Conservation (phyloP, 306 rosid genomes). For the Lagenaria siceraria region DNA sequence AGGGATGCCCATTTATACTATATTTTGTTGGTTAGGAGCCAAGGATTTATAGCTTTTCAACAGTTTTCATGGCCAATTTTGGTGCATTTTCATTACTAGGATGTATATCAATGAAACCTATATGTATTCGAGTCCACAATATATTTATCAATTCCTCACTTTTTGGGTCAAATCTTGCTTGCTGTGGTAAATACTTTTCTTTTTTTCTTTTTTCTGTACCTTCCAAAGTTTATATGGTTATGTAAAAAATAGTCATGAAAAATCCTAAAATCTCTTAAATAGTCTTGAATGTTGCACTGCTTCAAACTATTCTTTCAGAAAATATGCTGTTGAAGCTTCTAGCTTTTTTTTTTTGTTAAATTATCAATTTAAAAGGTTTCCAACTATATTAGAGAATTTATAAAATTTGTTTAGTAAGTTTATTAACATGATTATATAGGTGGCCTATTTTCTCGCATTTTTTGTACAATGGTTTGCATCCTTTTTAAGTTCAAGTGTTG, state of each 20-base stretch:
- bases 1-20: neutral
- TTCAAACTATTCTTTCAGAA: no score
- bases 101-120: neutral
- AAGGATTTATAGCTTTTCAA: neutral
- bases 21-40: conserved; percentile 1
- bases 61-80: neutral
- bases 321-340: no score
- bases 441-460: no score
- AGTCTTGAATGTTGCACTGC: neutral
- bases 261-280: neutral
- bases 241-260: neutral
- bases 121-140: neutral
- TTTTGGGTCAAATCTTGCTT: neutral
- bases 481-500: no score
- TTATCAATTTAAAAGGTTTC: no score
- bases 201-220: neutral
- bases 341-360: no score
- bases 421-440: no score
- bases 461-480: no score
- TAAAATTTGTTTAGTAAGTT: no score
- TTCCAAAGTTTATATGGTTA: neutral
- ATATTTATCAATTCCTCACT: neutral
- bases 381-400: no score
- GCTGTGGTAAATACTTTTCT: neutral
- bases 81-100: neutral